phyloP scores from a whole-genome alignment of 2,329 filamentous ascomycete genomes.

The Sporothrix brasiliensis region DNA sequence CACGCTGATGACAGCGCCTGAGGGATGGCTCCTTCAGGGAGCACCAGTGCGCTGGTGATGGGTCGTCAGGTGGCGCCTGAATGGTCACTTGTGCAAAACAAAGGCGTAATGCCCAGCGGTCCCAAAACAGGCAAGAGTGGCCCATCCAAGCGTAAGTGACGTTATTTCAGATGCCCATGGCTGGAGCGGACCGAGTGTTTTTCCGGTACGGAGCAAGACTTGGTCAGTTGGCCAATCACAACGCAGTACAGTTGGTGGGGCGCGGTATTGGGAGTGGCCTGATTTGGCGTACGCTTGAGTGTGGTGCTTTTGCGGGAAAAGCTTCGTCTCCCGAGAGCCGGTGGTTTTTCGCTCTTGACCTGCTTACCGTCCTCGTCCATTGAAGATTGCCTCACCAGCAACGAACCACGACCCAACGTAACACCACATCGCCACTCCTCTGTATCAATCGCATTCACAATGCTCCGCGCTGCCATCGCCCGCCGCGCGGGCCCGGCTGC shows the following conservation, averaged over 20 bases:
- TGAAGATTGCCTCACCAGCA: conserved; percentile 18
- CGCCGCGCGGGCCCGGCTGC: conserved; percentile 34
- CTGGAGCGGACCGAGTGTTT: background rate
- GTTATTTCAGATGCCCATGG: background rate
- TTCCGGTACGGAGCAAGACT: background rate
- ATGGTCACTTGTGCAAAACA: background rate
- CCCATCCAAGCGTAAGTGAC: conserved; percentile 18
- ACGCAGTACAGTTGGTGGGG: background rate
- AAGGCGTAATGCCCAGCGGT: background rate
- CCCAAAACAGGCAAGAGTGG: conserved; percentile 26
- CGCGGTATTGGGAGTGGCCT: conserved; percentile 31
- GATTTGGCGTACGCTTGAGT: conserved; percentile 29
- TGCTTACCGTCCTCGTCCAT: conserved; percentile 13
- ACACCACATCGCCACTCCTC: conserved; percentile 21
- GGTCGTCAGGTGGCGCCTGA: conserved; percentile 1
- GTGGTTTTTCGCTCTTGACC: conserved; percentile 25
- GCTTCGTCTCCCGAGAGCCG: conserved; percentile 34
- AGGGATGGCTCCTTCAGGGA: background rate
- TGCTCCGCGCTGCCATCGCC: conserved; percentile 35
- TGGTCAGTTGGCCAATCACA: background rate
- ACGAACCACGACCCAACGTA: background rate
- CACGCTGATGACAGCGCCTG: background rate
- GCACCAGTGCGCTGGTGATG: background rate
- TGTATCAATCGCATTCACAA: conserved; percentile 21
- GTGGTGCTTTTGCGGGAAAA: conserved; percentile 35